Percentiles rank a stretch among this genome's conserved stretches.
phyloP scores from a whole-genome alignment of 768 basidiomycete genomes.

The Mycena latifolia region DNA sequence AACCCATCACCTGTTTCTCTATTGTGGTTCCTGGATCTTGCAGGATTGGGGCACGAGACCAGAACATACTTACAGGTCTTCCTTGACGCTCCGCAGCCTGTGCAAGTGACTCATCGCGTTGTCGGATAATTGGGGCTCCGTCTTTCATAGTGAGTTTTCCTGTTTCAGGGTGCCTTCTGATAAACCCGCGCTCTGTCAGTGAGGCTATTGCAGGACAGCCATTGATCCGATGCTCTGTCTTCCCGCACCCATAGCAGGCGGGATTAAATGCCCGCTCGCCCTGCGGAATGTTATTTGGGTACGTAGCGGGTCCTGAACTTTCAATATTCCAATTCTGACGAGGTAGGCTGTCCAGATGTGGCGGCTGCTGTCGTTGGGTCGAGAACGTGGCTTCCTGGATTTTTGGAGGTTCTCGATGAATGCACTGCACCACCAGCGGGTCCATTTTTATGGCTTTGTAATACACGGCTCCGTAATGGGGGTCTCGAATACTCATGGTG shows the following conservation, averaged over 20 bases:
- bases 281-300: background rate
- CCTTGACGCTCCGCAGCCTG: conserved; percentile 3
- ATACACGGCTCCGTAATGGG: conserved; percentile 12
- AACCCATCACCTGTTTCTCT: conserved; percentile 18
- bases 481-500: conserved; percentile 9
- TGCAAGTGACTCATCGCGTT: background rate
- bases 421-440: background rate
- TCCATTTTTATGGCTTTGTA: conserved; percentile 14
- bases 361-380: background rate
- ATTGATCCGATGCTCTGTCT: background rate
- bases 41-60: background rate
- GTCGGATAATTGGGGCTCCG: background rate
- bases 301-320: background rate
- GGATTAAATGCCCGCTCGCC: background rate
- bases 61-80: background rate
- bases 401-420: background rate
- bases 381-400: background rate
- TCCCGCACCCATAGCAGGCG: background rate
- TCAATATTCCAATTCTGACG: conserved; percentile 4
- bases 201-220: background rate
- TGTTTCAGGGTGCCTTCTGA: background rate
- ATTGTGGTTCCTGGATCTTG: background rate
- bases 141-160: background rate
- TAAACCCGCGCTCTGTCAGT: background rate
- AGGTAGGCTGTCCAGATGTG: background rate